phyloP scores from a whole-genome alignment of 2,329 filamentous ascomycete species.

The Didymella glomerata region DNA sequence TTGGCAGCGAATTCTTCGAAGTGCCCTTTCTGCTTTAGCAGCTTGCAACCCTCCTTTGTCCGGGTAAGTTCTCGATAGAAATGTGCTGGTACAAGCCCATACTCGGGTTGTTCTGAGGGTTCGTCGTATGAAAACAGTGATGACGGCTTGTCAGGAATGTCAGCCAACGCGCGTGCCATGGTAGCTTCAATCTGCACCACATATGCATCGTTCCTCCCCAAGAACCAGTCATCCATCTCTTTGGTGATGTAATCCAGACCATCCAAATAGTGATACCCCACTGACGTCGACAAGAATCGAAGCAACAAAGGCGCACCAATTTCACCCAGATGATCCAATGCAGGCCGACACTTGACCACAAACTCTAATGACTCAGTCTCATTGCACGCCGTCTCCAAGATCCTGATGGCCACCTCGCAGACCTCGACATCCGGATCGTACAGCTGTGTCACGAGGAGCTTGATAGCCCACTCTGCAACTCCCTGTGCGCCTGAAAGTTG shows the following conservation, averaged over 20 bases:
- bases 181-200: constrained; percentile 96
- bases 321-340: constrained; percentile 92
- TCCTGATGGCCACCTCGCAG: constrained; percentile 94
- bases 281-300: constrained; percentile 92
- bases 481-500: constrained; percentile 55
- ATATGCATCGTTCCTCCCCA: constrained; percentile 96
- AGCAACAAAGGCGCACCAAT: constrained; percentile 93
- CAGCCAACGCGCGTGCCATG: constrained; percentile 82
- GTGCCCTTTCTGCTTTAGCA: constrained; percentile 91
- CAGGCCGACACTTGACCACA: constrained; percentile 94
- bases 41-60: constrained; percentile 88
- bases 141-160: constrained; percentile 65
- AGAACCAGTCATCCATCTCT: constrained; percentile 99
- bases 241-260: constrained; percentile 98
- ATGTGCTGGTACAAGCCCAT: constrained; percentile 82
- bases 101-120: constrained; percentile 58
- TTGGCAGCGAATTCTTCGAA: constrained; percentile 92
- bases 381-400: constrained; percentile 96
- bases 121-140: constrained; percentile 53
- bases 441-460: constrained; percentile 94
- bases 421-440: constrained; percentile 98
- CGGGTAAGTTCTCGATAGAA: constrained; percentile 96
- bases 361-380: constrained; percentile 90
- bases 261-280: constrained; percentile 96
- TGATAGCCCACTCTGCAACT: constrained; percentile 94